Base-by-base conservation (phyloP, 2,329 filamentous ascomycete species). In the Chrysosporium queenslandicum region DNA sequence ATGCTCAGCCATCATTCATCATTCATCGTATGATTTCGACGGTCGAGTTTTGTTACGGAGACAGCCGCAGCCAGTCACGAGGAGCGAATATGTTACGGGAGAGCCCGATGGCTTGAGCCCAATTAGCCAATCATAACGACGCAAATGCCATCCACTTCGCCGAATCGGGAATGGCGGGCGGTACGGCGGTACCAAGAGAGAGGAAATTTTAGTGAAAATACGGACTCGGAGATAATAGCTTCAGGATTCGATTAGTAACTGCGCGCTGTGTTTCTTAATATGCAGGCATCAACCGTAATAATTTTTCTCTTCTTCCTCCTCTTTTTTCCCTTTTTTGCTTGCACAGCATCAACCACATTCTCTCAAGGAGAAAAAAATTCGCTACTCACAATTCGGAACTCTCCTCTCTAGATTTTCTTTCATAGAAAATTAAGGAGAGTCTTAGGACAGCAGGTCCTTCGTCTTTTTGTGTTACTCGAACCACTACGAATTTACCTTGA, bases 351-450 rank as follows among this genome's bases (percentile, higher is more conserved):
- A 23, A 18, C 27, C 5, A 30, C 48, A 36, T 25, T 36, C n/a
- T 40, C 18, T 37, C 16, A 16, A 36, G 7, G 12, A 1, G 14
- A 20, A 25, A 30, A 23, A n/a, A n/a, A n/a, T n/a, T 43, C 41
- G 23, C 25, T n/a, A 3, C 41, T 43, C 37, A n/a, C 23, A 34
- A 23, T 29, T 29, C 25, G 16, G 39, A 36, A 42, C 12, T 50
- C 47, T 43, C 37, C 47, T 50, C 47, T 50, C 47, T 50, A 5
- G 20, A 14, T 25, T 42, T 43, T 34, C 36, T 41, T 4, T 14
- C 8, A 7, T 30, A 8, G 34, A 40, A 21, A 32, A 50, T 21
- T 30, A 50, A 48, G 47, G 47, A 50, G 47, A 41, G 14, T 23
- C 21, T 14, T 20, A 20, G 18, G 1, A 27, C 32, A 49, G 32